Evolutionary conservation across 1,139 yeast genomes (phyloP).

Genomic region (Protomyces lactucae-debilis): DNA sequence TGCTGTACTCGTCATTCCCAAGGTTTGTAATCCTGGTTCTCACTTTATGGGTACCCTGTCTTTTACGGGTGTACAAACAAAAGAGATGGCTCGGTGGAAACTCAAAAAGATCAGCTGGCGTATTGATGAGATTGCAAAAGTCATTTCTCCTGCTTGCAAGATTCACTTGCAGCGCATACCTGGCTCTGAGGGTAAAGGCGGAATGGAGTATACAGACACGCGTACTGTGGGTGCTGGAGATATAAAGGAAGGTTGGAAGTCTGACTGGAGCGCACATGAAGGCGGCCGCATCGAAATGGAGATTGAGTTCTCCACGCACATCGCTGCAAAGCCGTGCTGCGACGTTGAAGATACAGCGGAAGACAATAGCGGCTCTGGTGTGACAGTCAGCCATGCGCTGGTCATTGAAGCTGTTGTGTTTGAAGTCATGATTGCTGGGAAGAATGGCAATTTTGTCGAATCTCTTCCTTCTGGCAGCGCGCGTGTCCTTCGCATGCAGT

Average conservation of each 20-base stretch:
- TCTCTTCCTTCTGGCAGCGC: conserved; percentile 65
- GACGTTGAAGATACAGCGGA: conserved; percentile 52
- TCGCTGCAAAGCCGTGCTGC: conserved; percentile 42
- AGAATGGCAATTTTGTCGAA: conserved; percentile 28
- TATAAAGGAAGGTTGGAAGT: conserved; percentile 86
- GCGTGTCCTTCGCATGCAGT: conserved; percentile 89
- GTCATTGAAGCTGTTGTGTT: conserved; percentile 88
- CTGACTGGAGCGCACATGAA: conserved; percentile 55
- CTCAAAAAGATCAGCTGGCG: conserved; percentile 87
- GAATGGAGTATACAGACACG: conserved; percentile 63
- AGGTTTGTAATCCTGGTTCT: conserved; percentile 82
- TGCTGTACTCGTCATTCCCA: conserved; percentile 81
- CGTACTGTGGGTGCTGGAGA: conserved; percentile 74
- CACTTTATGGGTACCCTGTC: conserved; percentile 75
- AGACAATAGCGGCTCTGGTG: conserved; percentile 54
- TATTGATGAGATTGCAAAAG: conserved; percentile 72
- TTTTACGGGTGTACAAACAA: conserved; percentile 66
- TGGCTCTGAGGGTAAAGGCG: conserved; percentile 35
- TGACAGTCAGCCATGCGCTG: conserved; percentile 72
- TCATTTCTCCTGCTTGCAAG: conserved; percentile 55
- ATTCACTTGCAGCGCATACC: conserved; percentile 43
- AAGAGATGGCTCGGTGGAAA: conserved; percentile 69
- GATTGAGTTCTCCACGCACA: conserved; percentile 38
- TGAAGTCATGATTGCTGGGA: conserved; percentile 57
- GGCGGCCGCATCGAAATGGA: conserved; percentile 34